These are phyloP conservation scores for Corylus avellana DNA, from an alignment of 306 rosid species.

Conservation along the genomic window DNA sequence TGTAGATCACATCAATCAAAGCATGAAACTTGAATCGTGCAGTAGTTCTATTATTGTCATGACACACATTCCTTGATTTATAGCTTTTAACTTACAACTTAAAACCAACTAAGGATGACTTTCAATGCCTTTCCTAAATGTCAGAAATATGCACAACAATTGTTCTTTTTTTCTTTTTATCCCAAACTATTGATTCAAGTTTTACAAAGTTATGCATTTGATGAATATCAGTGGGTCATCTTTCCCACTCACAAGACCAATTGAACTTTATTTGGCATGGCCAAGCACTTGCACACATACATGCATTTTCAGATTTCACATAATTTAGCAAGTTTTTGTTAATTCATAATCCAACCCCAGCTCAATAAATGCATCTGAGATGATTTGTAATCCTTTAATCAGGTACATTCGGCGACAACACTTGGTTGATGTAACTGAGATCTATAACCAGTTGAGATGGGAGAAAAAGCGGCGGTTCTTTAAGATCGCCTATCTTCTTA, in stretches of 20 bases:
- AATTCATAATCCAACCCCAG: neutral
- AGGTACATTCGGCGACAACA: constrained; percentile 61
- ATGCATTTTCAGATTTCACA: neutral
- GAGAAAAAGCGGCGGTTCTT: constrained; percentile 68
- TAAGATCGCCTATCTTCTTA: constrained; percentile 53
- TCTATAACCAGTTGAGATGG: constrained; percentile 65
- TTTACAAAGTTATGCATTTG: neutral
- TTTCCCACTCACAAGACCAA: neutral
- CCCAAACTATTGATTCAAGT: neutral
- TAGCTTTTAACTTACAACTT: neutral
- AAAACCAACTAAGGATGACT: neutral
- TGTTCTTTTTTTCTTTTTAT: neutral
- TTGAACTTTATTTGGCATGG: neutral
- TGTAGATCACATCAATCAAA: neutral
- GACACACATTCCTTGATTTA: neutral
- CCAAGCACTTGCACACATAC: neutral
- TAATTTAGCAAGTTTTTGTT: neutral
- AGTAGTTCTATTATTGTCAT: neutral
- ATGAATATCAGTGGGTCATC: neutral
- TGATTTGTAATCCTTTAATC: constrained; percentile 34
- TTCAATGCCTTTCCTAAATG: neutral
- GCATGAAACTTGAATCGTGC: neutral
- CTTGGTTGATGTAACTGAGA: constrained; percentile 84
- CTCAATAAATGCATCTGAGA: constrained; percentile 10
- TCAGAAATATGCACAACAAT: neutral